Base-by-base conservation (phyloP, 208 protist species). In the Wallacemonas collosoma region DNA sequence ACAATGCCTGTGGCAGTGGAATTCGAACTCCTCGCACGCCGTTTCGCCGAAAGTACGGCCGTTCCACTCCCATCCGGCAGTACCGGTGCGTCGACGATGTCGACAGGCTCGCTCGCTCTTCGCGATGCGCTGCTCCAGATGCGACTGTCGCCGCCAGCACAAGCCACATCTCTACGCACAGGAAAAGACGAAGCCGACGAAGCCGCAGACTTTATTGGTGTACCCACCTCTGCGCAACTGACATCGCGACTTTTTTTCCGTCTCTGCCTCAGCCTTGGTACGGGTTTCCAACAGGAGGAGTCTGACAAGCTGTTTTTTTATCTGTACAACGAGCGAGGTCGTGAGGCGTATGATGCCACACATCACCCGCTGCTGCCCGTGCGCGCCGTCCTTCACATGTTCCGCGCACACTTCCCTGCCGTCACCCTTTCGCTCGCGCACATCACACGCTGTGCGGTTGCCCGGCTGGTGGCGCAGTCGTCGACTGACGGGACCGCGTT, bases 21-120 rank as follows among this genome's bases (percentile, higher is more conserved):
- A 60, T 95, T 87, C 76, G 73, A 82, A 36, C 70, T 95, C 44
- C 73, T 95, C 1, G 83, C 88, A 65, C 77, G 75, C 1, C 82
- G 83, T 39, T 87, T 93, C 26, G 80, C 87, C 3, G 91, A 95
- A 72, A 75, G 79, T 2, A 73, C 85, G 41, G 74, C 75, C 38
- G 82, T 83, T 35, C 61, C 79, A 6, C 48, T 51, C 0, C 7
- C 60, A 17, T 5, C 4, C 77, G 53, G 56, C 38, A 26, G 73
- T 65, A 36, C 61, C 14, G 15, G 14, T 40, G 38, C 26, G 39
- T 3, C 56, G 5, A 26, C 11, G 35, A 43, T 7, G 15, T 47
- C 26, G n/a, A 87, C 86, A 5, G 89, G 89, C 43, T 83, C 87
- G 7, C 68, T 87, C 11, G 82, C 83, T 9, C 79, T 91, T 26